These are phyloP conservation scores for Vaucheria bursata DNA, from an alignment of 352 stramenopile species.

Conservation along the genomic window DNA sequence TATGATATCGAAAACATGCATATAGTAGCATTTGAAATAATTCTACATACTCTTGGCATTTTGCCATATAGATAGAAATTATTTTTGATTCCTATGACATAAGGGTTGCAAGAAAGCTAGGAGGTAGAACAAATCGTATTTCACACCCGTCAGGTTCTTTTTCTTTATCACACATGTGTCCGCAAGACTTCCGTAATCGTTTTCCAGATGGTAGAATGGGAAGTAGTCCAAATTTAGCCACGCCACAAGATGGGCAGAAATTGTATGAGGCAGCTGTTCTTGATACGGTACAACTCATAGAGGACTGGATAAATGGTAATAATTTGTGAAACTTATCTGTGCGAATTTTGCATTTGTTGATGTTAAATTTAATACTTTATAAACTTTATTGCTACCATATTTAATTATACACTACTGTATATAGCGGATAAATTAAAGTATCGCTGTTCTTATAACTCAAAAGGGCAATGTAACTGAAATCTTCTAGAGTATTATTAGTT, in stretches of 20 bases:
- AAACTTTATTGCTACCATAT: too few species aligned
- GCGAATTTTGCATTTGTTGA: too few species aligned
- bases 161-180: slow-evolving; percentile 26
- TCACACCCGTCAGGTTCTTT: background rate
- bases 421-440: too few species aligned
- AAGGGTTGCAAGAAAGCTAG: slow-evolving; percentile 19
- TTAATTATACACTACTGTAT: too few species aligned
- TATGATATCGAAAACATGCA: too few species aligned
- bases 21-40: background rate
- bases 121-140: slow-evolving; percentile 23
- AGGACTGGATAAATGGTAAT: too few species aligned
- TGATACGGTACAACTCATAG: slow-evolving; percentile 5
- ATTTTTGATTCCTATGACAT: background rate
- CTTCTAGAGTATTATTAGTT: too few species aligned
- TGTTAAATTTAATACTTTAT: too few species aligned
- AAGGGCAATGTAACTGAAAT: too few species aligned
- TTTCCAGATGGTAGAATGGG: slow-evolving; percentile 40
- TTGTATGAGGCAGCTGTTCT: slow-evolving; percentile 17
- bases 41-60: background rate
- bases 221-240: slow-evolving; percentile 25
- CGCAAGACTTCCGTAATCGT: slow-evolving; percentile 20
- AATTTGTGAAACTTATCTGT: too few species aligned
- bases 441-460: too few species aligned
- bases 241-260: slow-evolving; percentile 10
- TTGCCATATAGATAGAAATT: background rate